Evolutionary conservation across 768 basidiomycete genomes (phyloP).

Genomic region (Hericium rajendrae): DNA sequence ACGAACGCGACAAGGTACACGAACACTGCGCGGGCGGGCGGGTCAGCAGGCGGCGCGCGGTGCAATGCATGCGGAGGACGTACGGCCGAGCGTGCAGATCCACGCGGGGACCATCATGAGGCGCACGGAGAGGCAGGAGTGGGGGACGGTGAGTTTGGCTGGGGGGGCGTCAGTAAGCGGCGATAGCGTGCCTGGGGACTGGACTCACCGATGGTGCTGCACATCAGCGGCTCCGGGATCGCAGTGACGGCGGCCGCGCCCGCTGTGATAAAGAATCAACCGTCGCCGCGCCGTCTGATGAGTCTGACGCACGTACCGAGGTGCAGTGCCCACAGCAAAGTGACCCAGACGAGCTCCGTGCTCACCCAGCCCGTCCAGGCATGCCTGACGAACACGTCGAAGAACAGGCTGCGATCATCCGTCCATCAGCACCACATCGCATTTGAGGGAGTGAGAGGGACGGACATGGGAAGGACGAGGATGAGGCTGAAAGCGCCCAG

Average conservation of each 20-base stretch:
- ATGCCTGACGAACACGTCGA: constrained; percentile 4
- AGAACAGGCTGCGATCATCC: constrained; percentile 1
- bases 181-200: not conserved
- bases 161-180: not conserved
- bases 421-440: not conserved
- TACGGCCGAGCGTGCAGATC: constrained; percentile 12
- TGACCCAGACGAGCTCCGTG: constrained; percentile 12
- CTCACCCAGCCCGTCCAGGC: constrained; percentile 7
- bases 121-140: constrained; percentile 9
- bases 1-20: constrained; percentile 6
- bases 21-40: constrained; percentile 2
- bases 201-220: constrained; percentile 5
- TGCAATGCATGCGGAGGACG: not conserved
- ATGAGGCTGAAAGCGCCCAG: constrained; percentile 12
- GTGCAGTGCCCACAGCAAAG: constrained; percentile 7
- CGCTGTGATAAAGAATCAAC: too few species aligned
- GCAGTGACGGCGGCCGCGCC: constrained; percentile 7
- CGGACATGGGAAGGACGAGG: constrained; percentile 7
- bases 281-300: too few species aligned
- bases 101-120: constrained; percentile 10
- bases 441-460: not conserved
- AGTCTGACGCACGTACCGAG: constrained; percentile 1
- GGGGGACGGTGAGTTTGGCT: not conserved
- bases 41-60: not conserved
- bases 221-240: constrained; percentile 7